Base-by-base conservation (phyloP, 2,329 filamentous ascomycete genomes). In the Metarhizium sp. region DNA sequence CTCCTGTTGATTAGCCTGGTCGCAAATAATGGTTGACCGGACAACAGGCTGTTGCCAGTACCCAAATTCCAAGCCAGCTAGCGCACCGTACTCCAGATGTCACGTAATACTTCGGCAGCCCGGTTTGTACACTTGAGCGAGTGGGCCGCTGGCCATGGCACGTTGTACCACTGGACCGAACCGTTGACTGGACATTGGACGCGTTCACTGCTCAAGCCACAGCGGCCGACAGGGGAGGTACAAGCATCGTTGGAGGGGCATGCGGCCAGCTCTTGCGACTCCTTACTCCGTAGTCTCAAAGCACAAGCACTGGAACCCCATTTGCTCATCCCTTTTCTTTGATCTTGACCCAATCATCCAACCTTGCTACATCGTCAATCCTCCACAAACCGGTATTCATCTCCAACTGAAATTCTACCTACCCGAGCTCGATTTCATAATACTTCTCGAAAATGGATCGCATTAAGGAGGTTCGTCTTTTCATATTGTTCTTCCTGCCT, bases 401-500 rank as follows among this genome's bases (percentile, higher is more conserved):
- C 59, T 57, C 47, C 57, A 60, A 58, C 55, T 58, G 46, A 49
- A 59, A 36, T 42, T 29, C 16, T 18, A 11, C 42, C 30, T 54
- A 11, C 47, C 13, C 32, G 10, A 40, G 25, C 32, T 57, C 51
- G 57, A 59, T 58, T 57, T 57, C 55, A 58, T 34, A 52, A 46
- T 55, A 53, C 57, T 53, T 58, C 57, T 46, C 65, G 71, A 80
- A 69, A 69, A 92, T 92, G 89, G 89, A 94, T 75, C 87, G 87
- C 75, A 92, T 94, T 74, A 92, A 90, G 85, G 86, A 91, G 81
- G 88, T 92, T 75, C 79, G 86, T 80, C 55, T 52, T 50, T 48
- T 32, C 52, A 57, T 57, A 8, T 48, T 8, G 11, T 43, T n/a
- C 6, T 10, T n/a, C 13, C 18, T 42, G n/a, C 11, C 25, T 16